These are phyloP conservation scores for Talaromyces wortmannii DNA, from an alignment of 495 filamentous ascomycete genomes.

Conservation along the genomic window DNA sequence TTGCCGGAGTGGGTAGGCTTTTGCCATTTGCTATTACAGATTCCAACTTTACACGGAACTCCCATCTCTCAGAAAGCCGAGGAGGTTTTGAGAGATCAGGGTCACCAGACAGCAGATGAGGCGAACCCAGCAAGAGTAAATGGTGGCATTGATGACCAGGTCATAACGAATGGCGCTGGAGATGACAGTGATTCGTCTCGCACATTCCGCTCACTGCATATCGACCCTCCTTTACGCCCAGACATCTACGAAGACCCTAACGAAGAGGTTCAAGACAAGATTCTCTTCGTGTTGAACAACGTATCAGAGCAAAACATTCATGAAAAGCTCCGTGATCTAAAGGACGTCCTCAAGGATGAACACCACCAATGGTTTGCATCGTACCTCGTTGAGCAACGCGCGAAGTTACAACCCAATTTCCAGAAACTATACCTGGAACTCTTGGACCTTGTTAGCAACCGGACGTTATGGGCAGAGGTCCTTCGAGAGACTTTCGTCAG, in stretches of 20 bases:
- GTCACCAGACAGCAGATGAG: slow-evolving; percentile 24
- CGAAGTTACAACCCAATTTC: slow-evolving; percentile 94
- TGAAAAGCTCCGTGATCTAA: slow-evolving; percentile 71
- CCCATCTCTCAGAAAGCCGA: slow-evolving; percentile 77
- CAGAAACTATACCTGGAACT: slow-evolving; percentile 88
- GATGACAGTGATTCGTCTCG: slow-evolving; percentile 50
- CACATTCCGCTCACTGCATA: slow-evolving; percentile 66
- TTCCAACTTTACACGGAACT: slow-evolving; percentile 75
- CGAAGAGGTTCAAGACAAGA: slow-evolving; percentile 81
- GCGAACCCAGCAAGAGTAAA: slow-evolving; percentile 25
- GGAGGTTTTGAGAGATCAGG: slow-evolving; percentile 65
- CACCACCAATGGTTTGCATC: slow-evolving; percentile 94
- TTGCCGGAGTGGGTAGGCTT: slow-evolving; percentile 91
- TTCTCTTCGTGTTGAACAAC: slow-evolving; percentile 95
- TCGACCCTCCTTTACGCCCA: slow-evolving; percentile 54
- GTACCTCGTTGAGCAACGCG: slow-evolving; percentile 93
- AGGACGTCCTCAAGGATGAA: slow-evolving; percentile 65
- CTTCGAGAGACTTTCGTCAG: slow-evolving; percentile 89
- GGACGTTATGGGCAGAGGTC: slow-evolving; percentile 76
- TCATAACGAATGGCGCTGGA: slow-evolving; percentile 56
- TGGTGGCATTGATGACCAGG: slow-evolving; percentile 26
- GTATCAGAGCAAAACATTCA: slow-evolving; percentile 83
- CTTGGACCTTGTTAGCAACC: slow-evolving; percentile 73
- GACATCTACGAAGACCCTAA: slow-evolving; percentile 70
- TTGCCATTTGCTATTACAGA: slow-evolving; percentile 72